Evolutionary conservation across 2,329 filamentous ascomycete genomes (phyloP).

Genomic region (Epichloe elymi): DNA sequence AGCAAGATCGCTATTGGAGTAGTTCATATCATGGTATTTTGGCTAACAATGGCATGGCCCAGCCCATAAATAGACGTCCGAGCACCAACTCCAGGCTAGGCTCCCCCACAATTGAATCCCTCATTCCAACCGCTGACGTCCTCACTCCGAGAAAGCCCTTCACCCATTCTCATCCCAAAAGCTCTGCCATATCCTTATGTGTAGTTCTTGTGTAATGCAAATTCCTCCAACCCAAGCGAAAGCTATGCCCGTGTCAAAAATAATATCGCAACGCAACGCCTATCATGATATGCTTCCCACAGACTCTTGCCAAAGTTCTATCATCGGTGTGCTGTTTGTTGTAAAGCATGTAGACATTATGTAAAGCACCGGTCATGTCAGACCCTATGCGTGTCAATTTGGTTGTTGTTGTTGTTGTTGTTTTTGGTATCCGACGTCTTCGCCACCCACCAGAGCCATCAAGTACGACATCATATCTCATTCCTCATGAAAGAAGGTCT

Average conservation of each 20-base stretch:
- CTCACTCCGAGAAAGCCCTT: neutral
- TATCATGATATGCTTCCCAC: constrained; percentile 20
- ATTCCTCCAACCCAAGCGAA: constrained; percentile 8
- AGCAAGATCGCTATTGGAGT: no score
- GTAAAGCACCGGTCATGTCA: neutral
- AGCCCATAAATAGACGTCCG: constrained; percentile 9
- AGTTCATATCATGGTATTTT: constrained; percentile 9
- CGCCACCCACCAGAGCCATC: neutral
- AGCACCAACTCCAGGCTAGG: constrained; percentile 2
- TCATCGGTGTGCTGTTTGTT: constrained; percentile 12
- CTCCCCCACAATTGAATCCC: neutral
- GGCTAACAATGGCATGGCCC: constrained; percentile 7
- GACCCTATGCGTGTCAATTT: neutral
- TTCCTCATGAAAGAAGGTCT: constrained; percentile 39
- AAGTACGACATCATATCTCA: constrained; percentile 9
- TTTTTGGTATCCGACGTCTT: neutral
- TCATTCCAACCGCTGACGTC: neutral
- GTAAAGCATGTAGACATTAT: constrained; percentile 4
- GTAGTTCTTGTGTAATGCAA: constrained; percentile 15
- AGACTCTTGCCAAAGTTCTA: constrained; percentile 15
- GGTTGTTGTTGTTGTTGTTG: neutral
- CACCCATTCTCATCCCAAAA: neutral
- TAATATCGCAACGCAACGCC: constrained; percentile 26
- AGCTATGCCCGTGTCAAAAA: constrained; percentile 8
- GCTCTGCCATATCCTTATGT: constrained; percentile 5